Percentiles rank a stretch among this genome's conserved stretches.
Conservation (phyloP, 2,329 filamentous ascomycete species). For the Epichloe typhina region DNA sequence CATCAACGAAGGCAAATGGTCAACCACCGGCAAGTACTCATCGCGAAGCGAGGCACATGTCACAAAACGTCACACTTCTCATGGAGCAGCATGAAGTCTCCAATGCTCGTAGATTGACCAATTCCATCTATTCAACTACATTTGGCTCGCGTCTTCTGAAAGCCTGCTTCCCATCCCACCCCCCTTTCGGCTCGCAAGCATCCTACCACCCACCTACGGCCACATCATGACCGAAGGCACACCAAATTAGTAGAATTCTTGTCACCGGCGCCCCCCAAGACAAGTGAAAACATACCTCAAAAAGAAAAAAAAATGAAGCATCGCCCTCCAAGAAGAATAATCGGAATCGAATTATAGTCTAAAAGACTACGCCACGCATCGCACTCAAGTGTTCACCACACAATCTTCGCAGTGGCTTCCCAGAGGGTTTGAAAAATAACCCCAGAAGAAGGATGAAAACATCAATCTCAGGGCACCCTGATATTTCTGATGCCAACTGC, state of each 20-base stretch:
- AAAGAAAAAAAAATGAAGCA: conserved; percentile 11
- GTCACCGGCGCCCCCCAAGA: background rate
- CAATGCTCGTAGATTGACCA: background rate
- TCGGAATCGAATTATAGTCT: conserved; percentile 14
- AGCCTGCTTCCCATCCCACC: background rate
- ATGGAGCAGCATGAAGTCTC: background rate
- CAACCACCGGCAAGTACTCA: background rate
- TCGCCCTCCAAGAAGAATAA: conserved; percentile 13
- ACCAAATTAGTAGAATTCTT: conserved; percentile 4
- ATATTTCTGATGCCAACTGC: conserved; percentile 14
- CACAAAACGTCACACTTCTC: background rate
- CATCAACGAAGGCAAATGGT: background rate
- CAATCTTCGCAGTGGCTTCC: conserved; percentile 14
- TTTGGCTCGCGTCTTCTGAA: background rate
- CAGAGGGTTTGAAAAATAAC: conserved; percentile 5
- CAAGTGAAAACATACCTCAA: conserved; percentile 6
- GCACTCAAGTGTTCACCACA: conserved; percentile 13
- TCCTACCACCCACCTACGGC: background rate
- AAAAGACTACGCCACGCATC: conserved; percentile 12
- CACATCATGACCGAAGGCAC: background rate
- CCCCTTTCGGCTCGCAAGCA: background rate
- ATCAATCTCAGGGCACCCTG: conserved; percentile 5
- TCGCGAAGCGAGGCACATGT: background rate
- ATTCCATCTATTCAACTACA: no score
- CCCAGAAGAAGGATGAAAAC: background rate